A percentile compares a stretch with the other conserved stretches of the same genome.
phyloP scores from a whole-genome alignment of 495 filamentous ascomycete species.

The Peziza echinospora region DNA sequence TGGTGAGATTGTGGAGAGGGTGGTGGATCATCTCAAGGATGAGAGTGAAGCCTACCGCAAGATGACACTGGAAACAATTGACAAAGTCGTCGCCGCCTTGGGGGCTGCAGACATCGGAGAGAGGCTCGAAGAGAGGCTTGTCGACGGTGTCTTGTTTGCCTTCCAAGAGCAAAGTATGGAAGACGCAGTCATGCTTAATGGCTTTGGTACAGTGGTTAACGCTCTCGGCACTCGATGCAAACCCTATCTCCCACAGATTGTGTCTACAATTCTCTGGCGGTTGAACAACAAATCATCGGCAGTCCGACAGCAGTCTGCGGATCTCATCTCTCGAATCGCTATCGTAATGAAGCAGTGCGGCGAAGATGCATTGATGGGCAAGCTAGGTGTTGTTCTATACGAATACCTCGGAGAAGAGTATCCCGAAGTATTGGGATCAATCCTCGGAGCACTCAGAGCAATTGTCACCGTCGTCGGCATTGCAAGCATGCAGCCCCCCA shows the following conservation, averaged over 20 bases:
- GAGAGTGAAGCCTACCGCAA: constrained; percentile 96
- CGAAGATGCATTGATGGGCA: constrained; percentile 87
- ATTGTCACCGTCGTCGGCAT: constrained; percentile 98
- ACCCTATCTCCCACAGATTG: constrained; percentile 88
- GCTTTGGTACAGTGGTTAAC: constrained; percentile 96
- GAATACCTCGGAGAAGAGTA: constrained; percentile 99
- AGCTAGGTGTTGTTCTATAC: constrained; percentile 88
- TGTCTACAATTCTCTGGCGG: constrained; percentile 89
- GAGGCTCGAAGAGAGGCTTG: constrained; percentile 71
- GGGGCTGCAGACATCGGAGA: constrained; percentile 88
- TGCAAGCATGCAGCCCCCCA: constrained; percentile 96
- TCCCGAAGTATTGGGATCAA: constrained; percentile 91
- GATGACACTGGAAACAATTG: constrained; percentile 95
- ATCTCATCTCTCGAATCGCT: constrained; percentile 87
- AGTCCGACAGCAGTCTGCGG: constrained; percentile 89
- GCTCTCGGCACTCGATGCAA: constrained; percentile 86
- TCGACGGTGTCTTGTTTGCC: constrained; percentile 88
- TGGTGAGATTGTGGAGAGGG: constrained; percentile 78
- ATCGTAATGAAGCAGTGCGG: constrained; percentile 98
- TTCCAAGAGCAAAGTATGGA: constrained; percentile 99
- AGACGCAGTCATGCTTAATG: constrained; percentile 88
- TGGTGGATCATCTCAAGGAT: constrained; percentile 90
- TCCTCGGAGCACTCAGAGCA: constrained; percentile 78
- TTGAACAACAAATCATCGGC: constrained; percentile 94
- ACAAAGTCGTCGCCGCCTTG: constrained; percentile 80